Percentiles rank a stretch among this genome's conserved stretches.
phyloP scores from a whole-genome alignment of 1,139 yeast species.

The Blastobotrys elegans region DNA sequence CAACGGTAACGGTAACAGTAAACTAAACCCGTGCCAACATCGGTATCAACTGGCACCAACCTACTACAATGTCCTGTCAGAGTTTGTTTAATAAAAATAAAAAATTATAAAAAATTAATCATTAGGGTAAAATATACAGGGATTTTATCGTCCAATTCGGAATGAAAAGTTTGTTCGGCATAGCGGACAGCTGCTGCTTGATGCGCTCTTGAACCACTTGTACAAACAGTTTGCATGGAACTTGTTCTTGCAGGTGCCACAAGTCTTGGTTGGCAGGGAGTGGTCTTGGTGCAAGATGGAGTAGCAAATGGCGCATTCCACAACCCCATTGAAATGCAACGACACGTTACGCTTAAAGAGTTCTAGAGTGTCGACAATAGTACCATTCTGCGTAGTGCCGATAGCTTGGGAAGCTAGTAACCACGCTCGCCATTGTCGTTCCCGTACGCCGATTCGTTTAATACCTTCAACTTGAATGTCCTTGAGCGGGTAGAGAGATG shows the following conservation, averaged over 20 bases:
- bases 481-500: slow-evolving; percentile 66
- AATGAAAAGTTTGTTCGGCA: slow-evolving; percentile 68
- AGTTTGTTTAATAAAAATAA: no score
- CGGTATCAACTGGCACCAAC: background rate
- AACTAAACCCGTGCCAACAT: background rate
- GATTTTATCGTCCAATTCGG: slow-evolving; percentile 17
- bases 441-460: slow-evolving; percentile 81
- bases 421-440: slow-evolving; percentile 95
- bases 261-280: slow-evolving; percentile 81
- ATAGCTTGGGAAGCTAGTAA: slow-evolving; percentile 82
- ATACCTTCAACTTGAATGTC: slow-evolving; percentile 74
- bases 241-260: slow-evolving; percentile 86
- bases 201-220: slow-evolving; percentile 96
- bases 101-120: background rate
- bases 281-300: slow-evolving; percentile 86
- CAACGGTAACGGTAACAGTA: background rate
- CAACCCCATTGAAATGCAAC: slow-evolving; percentile 79
- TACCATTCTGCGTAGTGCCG: slow-evolving; percentile 66
- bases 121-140: background rate
- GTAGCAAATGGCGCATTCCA: slow-evolving; percentile 96
- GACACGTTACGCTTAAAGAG: slow-evolving; percentile 75
- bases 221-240: slow-evolving; percentile 97
- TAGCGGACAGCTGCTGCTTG: slow-evolving; percentile 86
- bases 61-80: background rate
- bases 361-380: slow-evolving; percentile 76